phyloP scores from a whole-genome alignment of 2,329 filamentous ascomycete species.

The Apiospora kogelbergensis region DNA sequence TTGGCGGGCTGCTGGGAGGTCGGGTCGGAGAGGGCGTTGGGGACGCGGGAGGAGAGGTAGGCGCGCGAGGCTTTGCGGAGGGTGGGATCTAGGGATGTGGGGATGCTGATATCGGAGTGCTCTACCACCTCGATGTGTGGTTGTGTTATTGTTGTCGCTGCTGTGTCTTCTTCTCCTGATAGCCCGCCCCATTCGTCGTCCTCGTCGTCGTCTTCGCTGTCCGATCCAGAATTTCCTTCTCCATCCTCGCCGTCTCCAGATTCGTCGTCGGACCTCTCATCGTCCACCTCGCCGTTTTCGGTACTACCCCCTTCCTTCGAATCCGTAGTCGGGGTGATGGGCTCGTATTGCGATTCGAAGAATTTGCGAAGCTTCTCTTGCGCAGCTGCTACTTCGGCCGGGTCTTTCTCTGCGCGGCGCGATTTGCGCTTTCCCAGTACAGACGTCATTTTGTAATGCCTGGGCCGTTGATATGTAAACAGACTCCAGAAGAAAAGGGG shows the following conservation, averaged over 20 bases:
- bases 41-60: conserved; percentile 60
- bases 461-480: not conserved
- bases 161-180: conserved; percentile 20
- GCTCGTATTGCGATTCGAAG: conserved; percentile 87
- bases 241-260: conserved; percentile 26
- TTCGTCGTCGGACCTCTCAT: conserved; percentile 19
- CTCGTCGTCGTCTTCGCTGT: conserved; percentile 35
- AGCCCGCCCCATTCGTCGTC: conserved; percentile 23
- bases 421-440: conserved; percentile 52
- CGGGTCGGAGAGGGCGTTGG: conserved; percentile 28
- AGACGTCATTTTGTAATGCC: not conserved
- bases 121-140: conserved; percentile 61
- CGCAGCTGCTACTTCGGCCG: conserved; percentile 49
- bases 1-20: conserved; percentile 16
- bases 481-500: not conserved
- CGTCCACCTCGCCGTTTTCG: conserved; percentile 37
- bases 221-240: conserved; percentile 20
- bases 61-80: conserved; percentile 71
- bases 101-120: conserved; percentile 44
- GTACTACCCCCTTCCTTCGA: conserved; percentile 23
- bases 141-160: conserved; percentile 4
- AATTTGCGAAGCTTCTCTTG: conserved; percentile 78
- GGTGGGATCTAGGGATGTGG: conserved; percentile 41
- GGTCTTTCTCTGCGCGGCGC: conserved; percentile 19
- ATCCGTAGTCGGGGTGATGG: conserved; percentile 48